Evolutionary conservation across 2,329 filamentous ascomycete species (phyloP).

Genomic region (Gnomoniopsis smithogilvyi): DNA sequence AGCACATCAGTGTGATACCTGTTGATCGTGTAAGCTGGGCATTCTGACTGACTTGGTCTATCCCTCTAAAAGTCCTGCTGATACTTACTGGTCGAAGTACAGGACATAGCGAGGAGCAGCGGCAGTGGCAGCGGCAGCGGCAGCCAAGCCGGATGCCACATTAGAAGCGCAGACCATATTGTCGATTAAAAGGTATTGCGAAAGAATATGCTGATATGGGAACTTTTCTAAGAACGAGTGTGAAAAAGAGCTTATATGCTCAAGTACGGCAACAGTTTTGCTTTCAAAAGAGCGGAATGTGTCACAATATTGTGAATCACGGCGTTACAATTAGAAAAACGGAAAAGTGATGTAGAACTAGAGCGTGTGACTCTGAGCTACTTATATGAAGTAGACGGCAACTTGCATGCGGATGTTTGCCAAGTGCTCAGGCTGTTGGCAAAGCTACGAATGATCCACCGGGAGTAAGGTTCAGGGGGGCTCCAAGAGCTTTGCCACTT

Average conservation of each 20-base stretch:
- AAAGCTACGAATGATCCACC: neutral
- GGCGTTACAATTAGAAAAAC: too few species aligned
- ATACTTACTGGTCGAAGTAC: constrained; percentile 17
- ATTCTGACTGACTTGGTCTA: too few species aligned
- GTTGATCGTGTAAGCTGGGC: neutral
- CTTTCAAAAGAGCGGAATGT: too few species aligned
- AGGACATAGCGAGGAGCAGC: constrained; percentile 11
- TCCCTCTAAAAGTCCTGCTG: too few species aligned
- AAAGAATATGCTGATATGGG: neutral
- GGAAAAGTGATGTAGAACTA: too few species aligned
- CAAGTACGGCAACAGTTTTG: too few species aligned
- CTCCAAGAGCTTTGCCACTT: neutral
- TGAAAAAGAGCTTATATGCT: too few species aligned
- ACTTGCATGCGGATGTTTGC: neutral
- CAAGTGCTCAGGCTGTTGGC: neutral
- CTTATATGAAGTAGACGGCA: neutral
- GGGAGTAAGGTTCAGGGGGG: neutral
- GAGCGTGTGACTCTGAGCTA: neutral
- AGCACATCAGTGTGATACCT: constrained; percentile 12
- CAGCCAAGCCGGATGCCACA: constrained; percentile 4
- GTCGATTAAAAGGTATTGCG: neutral
- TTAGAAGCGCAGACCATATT: constrained; percentile 11
- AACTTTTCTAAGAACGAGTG: too few species aligned
- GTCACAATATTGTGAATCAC: too few species aligned
- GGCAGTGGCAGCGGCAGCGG: neutral